These are phyloP conservation scores for Aspergillus udagawae DNA, from an alignment of 2,329 filamentous ascomycete genomes.

Conservation along the genomic window DNA sequence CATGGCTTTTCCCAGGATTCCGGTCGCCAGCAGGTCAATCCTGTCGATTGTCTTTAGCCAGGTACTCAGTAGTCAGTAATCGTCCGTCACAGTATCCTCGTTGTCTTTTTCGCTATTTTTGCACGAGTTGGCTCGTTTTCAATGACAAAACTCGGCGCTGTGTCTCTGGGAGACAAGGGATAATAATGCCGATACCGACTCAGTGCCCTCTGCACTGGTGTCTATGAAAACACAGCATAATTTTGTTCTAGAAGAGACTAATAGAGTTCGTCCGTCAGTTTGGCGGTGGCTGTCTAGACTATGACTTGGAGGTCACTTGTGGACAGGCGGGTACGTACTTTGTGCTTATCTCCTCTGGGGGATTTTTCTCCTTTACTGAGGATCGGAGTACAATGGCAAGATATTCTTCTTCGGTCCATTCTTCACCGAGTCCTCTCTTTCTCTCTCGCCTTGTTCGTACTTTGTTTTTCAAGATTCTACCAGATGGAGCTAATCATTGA, in stretches of 20 bases:
- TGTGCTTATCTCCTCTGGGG: background rate
- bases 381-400: background rate
- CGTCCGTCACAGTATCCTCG: background rate
- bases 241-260: background rate
- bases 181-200: no score
- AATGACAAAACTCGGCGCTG: background rate
- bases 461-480: no score
- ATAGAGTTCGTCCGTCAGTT: background rate
- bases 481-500: background rate
- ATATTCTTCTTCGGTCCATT: no score
- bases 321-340: background rate
- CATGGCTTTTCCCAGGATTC: background rate
- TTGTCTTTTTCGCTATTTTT: background rate
- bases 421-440: no score
- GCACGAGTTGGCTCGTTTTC: background rate
- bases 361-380: background rate
- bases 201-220: no score
- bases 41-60: background rate
- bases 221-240: background rate
- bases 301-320: no score
- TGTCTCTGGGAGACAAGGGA: no score
- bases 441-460: no score
- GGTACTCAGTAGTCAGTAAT: no score
- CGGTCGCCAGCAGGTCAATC: background rate
- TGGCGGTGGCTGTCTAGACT: background rate